A percentile compares a stretch with the other conserved stretches of the same genome.
These are phyloP conservation scores for Sanghuangporus weigelae DNA, from an alignment of 1,284 basidiomycete species.

Conservation along the genomic window DNA sequence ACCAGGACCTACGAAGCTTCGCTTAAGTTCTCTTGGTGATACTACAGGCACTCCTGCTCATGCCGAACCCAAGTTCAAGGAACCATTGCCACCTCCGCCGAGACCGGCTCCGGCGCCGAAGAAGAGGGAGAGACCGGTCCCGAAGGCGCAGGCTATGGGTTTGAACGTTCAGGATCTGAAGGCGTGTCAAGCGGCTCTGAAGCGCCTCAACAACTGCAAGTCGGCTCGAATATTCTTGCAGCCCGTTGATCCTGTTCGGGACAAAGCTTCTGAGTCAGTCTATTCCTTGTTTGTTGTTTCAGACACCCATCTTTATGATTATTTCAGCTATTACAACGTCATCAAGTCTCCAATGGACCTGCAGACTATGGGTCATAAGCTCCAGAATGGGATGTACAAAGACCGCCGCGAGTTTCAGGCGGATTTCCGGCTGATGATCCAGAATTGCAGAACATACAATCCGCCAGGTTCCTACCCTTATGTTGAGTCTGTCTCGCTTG, in stretches of 20 bases:
- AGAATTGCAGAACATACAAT: constrained; percentile 90
- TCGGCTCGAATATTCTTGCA: constrained; percentile 72
- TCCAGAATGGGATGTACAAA: constrained; percentile 84
- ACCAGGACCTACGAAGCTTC: constrained; percentile 3
- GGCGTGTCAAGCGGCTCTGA: constrained; percentile 76
- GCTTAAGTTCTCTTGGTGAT: constrained; percentile 4
- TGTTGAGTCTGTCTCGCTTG: constrained; percentile 72
- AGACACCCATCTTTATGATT: constrained; percentile 16
- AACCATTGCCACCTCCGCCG: constrained; percentile 3
- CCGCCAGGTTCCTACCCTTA: constrained; percentile 66
- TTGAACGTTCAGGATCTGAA: constrained; percentile 80
- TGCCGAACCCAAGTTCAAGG: constrained; percentile 26
- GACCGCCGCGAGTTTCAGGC: constrained; percentile 80
- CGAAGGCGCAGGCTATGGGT: constrained; percentile 75
- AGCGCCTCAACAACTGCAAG: constrained; percentile 75
- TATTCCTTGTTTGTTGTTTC: not conserved
- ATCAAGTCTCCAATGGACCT: constrained; percentile 96
- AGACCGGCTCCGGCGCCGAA: constrained; percentile 25
- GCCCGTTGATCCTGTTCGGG: constrained; percentile 88
- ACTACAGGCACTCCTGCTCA: constrained; percentile 23
- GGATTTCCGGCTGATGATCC: constrained; percentile 87
- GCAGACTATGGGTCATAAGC: constrained; percentile 82
- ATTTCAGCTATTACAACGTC: constrained; percentile 77
- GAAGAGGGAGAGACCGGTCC: constrained; percentile 43
- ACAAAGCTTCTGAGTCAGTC: constrained; percentile 76